A percentile compares a stretch with the other conserved stretches of the same genome.
Evolutionary conservation across 208 protist genomes (phyloP).

Genomic region (Trypanosoma rangeli): DNA sequence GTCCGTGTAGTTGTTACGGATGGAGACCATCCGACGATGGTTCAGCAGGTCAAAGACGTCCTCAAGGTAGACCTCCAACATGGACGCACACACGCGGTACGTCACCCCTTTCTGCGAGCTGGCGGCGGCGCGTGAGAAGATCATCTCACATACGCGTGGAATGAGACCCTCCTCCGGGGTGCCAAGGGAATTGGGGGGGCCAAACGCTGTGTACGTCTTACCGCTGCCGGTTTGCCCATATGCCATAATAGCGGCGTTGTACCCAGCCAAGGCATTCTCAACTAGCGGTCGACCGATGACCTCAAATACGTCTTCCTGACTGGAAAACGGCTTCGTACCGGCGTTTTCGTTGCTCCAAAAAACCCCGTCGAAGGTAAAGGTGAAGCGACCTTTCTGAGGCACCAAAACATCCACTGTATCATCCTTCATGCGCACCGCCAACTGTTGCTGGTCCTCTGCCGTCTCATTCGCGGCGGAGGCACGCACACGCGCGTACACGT

Average conservation of each 20-base stretch:
- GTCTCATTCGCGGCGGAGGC: constrained; percentile 55
- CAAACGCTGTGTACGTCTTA: constrained; percentile 86
- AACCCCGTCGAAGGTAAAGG: constrained; percentile 92
- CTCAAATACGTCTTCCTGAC: constrained; percentile 90
- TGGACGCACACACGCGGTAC: constrained; percentile 72
- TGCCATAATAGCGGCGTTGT: constrained; percentile 86
- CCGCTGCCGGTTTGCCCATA: constrained; percentile 90
- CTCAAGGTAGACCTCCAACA: constrained; percentile 97
- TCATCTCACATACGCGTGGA: constrained; percentile 83
- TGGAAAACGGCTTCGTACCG: constrained; percentile 41
- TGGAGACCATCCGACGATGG: constrained; percentile 69
- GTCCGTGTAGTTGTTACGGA: constrained; percentile 83
- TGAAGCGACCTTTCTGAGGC: constrained; percentile 68
- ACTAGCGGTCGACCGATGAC: constrained; percentile 83
- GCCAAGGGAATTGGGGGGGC: constrained; percentile 55
- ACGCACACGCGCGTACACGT: constrained; percentile 86
- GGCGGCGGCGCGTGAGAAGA: constrained; percentile 61
- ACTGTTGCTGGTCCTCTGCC: constrained; percentile 33
- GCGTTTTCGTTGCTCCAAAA: constrained; percentile 86
- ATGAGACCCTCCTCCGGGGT: constrained; percentile 70
- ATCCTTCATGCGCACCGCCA: constrained; percentile 69
- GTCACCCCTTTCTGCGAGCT: constrained; percentile 61
- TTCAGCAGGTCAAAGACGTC: constrained; percentile 94
- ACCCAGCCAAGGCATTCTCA: constrained; percentile 87
- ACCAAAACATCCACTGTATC: constrained; percentile 65